Conservation (phyloP, 192 early-diverging fungal genomes). For the Fimicolochytrium jonesii region DNA sequence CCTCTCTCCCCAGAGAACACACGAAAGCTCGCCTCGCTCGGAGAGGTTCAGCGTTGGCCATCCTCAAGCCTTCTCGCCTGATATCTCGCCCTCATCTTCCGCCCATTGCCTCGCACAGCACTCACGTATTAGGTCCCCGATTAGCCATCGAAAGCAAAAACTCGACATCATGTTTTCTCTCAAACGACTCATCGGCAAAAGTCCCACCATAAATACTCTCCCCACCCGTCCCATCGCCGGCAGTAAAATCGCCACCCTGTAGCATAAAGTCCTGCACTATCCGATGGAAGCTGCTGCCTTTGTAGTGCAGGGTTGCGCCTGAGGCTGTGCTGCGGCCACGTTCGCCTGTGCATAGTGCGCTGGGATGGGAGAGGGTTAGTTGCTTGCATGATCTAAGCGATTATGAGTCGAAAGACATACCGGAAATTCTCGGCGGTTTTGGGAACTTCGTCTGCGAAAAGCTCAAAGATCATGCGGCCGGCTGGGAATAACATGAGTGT, state of each 20-base stretch:
- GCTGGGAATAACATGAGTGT: too few species aligned
- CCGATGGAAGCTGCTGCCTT: slow-evolving; percentile 61
- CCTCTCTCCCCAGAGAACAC: too few species aligned
- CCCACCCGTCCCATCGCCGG: slow-evolving; percentile 54
- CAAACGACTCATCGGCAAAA: slow-evolving; percentile 64
- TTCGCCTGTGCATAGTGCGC: slow-evolving; percentile 87
- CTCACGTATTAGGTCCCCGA: slow-evolving; percentile 59
- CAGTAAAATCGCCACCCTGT: slow-evolving; percentile 74
- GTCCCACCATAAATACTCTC: slow-evolving; percentile 81
- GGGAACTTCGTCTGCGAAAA: slow-evolving; percentile 66
- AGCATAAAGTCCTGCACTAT: slow-evolving; percentile 93
- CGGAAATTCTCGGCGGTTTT: slow-evolving; percentile 80
- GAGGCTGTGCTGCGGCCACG: slow-evolving; percentile 57
- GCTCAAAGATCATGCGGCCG: slow-evolving; percentile 56
- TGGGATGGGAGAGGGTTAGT: not conserved
- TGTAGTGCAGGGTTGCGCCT: slow-evolving; percentile 75
- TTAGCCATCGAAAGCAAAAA: slow-evolving; percentile 84
- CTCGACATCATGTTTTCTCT: slow-evolving; percentile 39
- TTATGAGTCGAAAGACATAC: slow-evolving; percentile 25
- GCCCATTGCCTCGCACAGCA: not conserved
- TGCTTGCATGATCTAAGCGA: not conserved
- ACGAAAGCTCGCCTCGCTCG: too few species aligned
- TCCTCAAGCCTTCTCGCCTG: too few species aligned
- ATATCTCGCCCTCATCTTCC: too few species aligned
- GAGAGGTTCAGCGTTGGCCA: too few species aligned